Conservation (phyloP, 768 basidiomycete species). For the Panaeolus cyanescens region DNA sequence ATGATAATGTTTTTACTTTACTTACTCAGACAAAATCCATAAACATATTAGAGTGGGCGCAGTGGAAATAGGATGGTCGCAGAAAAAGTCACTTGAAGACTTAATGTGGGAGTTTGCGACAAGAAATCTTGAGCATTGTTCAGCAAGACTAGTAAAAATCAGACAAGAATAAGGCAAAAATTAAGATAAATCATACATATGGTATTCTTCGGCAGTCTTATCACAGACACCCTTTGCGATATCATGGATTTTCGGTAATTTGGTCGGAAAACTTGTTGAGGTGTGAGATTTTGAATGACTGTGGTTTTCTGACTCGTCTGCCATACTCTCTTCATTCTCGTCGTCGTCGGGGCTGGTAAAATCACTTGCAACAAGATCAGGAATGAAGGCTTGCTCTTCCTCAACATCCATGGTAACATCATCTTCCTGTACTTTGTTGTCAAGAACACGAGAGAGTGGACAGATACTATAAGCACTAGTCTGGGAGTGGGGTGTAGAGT, state of each 20-base stretch:
- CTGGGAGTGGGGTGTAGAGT: too few species aligned
- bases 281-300: background rate
- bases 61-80: background rate
- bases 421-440: background rate
- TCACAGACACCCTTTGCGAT: background rate
- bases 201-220: background rate
- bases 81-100: background rate
- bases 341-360: slow-evolving; percentile 5
- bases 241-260: background rate
- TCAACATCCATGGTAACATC: slow-evolving; percentile 24
- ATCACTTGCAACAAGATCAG: slow-evolving; percentile 13
- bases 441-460: background rate
- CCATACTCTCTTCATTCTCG: background rate
- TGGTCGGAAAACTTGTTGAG: too few species aligned
- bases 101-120: background rate
- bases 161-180: too few species aligned
- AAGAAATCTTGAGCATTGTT: background rate
- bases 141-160: slow-evolving; percentile 1
- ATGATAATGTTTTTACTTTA: background rate
- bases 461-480: background rate
- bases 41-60: background rate
- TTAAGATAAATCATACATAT: background rate
- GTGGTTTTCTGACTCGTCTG: background rate
- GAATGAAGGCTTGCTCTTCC: slow-evolving; percentile 19
- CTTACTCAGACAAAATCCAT: background rate